phyloP scores from a whole-genome alignment of 352 stramenopile genomes.

The Phytophthora fragariaefolia region DNA sequence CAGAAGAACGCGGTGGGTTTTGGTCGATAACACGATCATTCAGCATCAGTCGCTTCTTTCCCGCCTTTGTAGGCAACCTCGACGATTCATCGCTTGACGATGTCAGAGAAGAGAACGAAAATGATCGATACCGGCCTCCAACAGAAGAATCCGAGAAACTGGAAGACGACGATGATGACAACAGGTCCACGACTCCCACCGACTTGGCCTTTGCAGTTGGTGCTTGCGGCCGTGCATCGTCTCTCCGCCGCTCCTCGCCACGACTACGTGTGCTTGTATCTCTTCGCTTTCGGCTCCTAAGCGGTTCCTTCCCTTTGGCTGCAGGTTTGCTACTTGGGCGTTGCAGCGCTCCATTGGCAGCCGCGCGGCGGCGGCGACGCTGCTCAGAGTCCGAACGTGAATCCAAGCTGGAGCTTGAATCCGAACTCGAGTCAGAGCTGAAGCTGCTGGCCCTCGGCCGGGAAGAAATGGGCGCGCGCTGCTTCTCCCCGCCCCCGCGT shows the following conservation, averaged over 20 bases:
- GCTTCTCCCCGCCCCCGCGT: not conserved
- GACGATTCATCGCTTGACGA: conserved; percentile 18
- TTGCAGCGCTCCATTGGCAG: not conserved
- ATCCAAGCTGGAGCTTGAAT: conserved; percentile 6
- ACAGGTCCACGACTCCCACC: conserved; percentile 26
- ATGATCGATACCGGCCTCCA: not conserved
- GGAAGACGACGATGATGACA: conserved; percentile 30
- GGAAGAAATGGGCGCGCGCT: not conserved
- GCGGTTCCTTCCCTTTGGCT: too few species aligned
- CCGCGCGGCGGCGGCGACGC: not conserved
- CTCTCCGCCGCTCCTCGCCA: not conserved
- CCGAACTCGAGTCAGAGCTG: not conserved
- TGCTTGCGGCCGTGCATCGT: not conserved
- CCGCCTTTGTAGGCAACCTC: not conserved
- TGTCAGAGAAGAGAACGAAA: conserved; percentile 10
- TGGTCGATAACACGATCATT: conserved; percentile 14
- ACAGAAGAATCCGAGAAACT: conserved; percentile 26
- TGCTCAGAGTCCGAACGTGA: conserved; percentile 2
- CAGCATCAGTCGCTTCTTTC: conserved; percentile 19
- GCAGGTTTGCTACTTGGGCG: not conserved
- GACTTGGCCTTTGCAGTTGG: conserved; percentile 1
- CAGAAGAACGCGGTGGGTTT: not conserved
- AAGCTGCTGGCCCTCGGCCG: conserved; percentile 14
- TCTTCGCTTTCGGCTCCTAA: not conserved
- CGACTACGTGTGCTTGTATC: not conserved